phyloP scores from a whole-genome alignment of 2,329 filamentous ascomycete genomes.

The Sarocladium strictum region DNA sequence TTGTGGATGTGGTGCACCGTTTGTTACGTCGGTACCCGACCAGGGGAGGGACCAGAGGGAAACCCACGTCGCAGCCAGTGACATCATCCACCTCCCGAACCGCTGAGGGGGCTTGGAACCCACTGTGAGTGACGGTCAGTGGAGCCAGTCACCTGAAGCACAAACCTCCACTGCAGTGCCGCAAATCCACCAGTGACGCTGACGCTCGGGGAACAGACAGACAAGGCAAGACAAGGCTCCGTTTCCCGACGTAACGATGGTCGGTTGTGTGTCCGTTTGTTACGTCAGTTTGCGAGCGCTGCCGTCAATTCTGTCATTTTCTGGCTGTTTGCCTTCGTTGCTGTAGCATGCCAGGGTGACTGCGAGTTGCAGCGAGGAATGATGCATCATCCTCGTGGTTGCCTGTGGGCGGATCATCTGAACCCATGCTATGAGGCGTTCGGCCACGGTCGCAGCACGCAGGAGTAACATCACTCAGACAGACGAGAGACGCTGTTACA shows the following conservation, averaged over 20 bases:
- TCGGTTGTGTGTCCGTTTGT: background rate
- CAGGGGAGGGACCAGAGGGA: background rate
- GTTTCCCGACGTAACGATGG: background rate
- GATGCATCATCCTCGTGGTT: background rate
- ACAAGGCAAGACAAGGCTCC: conserved; percentile 4
- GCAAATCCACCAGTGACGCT: background rate
- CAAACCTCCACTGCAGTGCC: background rate
- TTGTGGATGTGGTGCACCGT: conserved; percentile 1
- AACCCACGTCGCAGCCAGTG: background rate
- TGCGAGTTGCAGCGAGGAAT: background rate
- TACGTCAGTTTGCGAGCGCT: background rate
- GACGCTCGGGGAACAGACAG: background rate
- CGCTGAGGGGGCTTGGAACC: background rate
- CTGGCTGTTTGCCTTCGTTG: background rate
- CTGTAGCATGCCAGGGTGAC: background rate
- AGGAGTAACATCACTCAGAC: too few relatives aligned
- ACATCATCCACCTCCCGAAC: conserved; percentile 1
- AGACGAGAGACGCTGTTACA: background rate
- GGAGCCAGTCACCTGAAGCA: conserved; percentile 3
- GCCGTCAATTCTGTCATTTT: background rate
- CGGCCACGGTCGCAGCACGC: too few relatives aligned
- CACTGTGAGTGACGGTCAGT: too few relatives aligned
- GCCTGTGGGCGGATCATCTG: background rate
- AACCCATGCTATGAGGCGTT: too few relatives aligned
- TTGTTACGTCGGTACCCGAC: background rate